phyloP scores from a whole-genome alignment of 345 rosid species.

The Lepidium aucheri region DNA sequence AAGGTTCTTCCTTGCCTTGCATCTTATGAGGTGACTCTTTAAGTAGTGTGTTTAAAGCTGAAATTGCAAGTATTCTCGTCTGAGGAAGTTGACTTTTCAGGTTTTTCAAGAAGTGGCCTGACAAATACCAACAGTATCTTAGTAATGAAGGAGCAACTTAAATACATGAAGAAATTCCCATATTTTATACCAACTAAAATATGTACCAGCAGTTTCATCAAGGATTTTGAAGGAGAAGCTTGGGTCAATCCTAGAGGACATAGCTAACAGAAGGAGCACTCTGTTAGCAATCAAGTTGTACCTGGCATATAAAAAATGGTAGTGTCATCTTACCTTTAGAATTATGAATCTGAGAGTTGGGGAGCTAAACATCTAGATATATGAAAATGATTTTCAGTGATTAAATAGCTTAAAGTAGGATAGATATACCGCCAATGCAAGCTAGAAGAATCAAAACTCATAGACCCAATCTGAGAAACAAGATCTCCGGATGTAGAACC shows the following conservation, averaged over 20 bases:
- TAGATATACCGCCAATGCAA: slow-evolving; percentile 89
- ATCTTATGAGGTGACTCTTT: slow-evolving; percentile 92
- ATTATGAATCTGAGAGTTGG: background rate
- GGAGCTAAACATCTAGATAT: slow-evolving; percentile 11
- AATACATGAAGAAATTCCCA: background rate
- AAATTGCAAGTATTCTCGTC: slow-evolving; percentile 95
- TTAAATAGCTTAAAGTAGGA: background rate
- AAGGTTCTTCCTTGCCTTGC: slow-evolving; percentile 38
- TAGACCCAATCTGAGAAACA: slow-evolving; percentile 77
- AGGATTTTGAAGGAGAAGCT: slow-evolving; percentile 61
- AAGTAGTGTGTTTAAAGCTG: slow-evolving; percentile 82
- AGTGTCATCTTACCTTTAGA: background rate
- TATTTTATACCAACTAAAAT: slow-evolving; percentile 13
- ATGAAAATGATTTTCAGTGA: background rate
- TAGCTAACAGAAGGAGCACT: slow-evolving; percentile 82
- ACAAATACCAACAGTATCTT: slow-evolving; percentile 9
- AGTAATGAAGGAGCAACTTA: slow-evolving; percentile 5
- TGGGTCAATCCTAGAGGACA: slow-evolving; percentile 72
- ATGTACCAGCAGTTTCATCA: slow-evolving; percentile 82
- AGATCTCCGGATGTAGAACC: slow-evolving; percentile 62
- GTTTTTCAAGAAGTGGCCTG: slow-evolving; percentile 95
- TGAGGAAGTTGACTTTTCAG: slow-evolving; percentile 98
- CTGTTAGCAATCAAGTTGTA: slow-evolving; percentile 99
- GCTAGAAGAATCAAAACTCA: slow-evolving; percentile 85
- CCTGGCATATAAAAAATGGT: slow-evolving; percentile 33